Conservation (phyloP, 2,329 filamentous ascomycete species). For the Colletotrichum neosansevieriae region DNA sequence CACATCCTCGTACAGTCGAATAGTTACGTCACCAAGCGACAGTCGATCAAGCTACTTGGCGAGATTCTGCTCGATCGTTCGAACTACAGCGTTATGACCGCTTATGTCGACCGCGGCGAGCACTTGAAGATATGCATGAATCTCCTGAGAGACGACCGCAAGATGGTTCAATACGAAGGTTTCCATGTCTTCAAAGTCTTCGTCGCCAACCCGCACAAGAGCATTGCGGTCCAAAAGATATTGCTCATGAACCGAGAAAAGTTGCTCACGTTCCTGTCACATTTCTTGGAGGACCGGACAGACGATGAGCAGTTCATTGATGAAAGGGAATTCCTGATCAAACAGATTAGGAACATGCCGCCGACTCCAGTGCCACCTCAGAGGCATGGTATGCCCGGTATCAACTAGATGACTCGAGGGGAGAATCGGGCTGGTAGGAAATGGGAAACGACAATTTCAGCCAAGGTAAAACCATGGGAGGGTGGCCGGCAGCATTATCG, state of each 20-base stretch:
- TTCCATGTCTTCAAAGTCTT: slow-evolving; percentile 99
- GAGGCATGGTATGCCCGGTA: slow-evolving; percentile 47
- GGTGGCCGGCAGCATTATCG: neutral
- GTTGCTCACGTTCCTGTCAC: slow-evolving; percentile 87
- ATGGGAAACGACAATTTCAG: neutral
- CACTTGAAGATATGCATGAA: slow-evolving; percentile 99
- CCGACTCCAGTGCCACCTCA: slow-evolving; percentile 66
- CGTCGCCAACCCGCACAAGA: slow-evolving; percentile 98
- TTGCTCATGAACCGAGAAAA: slow-evolving; percentile 96
- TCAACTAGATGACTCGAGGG: slow-evolving; percentile 10
- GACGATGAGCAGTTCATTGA: slow-evolving; percentile 99
- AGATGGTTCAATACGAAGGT: slow-evolving; percentile 99
- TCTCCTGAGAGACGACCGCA: slow-evolving; percentile 90
- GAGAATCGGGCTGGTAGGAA: neutral
- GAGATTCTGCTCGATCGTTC: slow-evolving; percentile 94
- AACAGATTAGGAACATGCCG: slow-evolving; percentile 84
- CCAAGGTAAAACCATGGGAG: neutral
- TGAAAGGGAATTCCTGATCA: slow-evolving; percentile 96
- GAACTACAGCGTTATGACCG: slow-evolving; percentile 98
- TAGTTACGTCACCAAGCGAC: slow-evolving; percentile 97
- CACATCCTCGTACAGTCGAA: slow-evolving; percentile 87
- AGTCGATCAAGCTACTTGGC: slow-evolving; percentile 96
- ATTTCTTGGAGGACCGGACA: slow-evolving; percentile 92
- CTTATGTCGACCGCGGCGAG: slow-evolving; percentile 94
- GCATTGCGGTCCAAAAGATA: slow-evolving; percentile 94